These are phyloP conservation scores for Epichloe baconii DNA, from an alignment of 2,329 filamentous ascomycete genomes.

Conservation along the genomic window DNA sequence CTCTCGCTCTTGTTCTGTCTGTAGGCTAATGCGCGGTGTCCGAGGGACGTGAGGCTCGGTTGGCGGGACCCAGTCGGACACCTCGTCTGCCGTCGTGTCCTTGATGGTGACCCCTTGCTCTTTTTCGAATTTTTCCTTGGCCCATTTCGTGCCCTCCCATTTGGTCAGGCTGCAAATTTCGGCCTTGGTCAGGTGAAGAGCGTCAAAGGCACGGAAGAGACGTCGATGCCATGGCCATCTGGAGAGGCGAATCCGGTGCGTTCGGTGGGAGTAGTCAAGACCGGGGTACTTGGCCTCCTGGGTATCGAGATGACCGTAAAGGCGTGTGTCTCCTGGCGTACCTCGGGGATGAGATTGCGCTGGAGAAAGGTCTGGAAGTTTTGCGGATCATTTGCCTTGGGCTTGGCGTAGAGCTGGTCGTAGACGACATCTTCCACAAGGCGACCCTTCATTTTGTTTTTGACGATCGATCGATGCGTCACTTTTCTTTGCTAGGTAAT, in stretches of 20 bases:
- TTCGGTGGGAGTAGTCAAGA: conserved; percentile 61
- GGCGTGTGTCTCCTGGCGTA: conserved; percentile 63
- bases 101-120: conserved; percentile 57
- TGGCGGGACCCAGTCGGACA: conserved; percentile 40
- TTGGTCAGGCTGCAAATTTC: conserved; percentile 63
- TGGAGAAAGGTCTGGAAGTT: conserved; percentile 59
- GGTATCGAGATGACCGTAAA: conserved; percentile 69
- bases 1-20: conserved; percentile 8
- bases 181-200: conserved; percentile 49
- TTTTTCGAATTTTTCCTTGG: conserved; percentile 64
- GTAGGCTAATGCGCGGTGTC: background rate
- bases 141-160: conserved; percentile 77
- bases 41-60: background rate
- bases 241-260: conserved; percentile 64
- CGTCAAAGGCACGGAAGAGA: conserved; percentile 65
- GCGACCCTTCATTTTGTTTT: conserved; percentile 60
- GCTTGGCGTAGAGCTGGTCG: conserved; percentile 58
- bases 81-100: conserved; percentile 59
- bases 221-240: conserved; percentile 66
- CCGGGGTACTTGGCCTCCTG: conserved; percentile 72
- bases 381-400: conserved; percentile 53
- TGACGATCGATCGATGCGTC: conserved; percentile 9
- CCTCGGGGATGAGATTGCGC: conserved; percentile 60
- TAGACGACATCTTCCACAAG: conserved; percentile 62
- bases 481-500: background rate